phyloP scores from a whole-genome alignment of 2,329 filamentous ascomycete species.

The Celoporthe dispersa region DNA sequence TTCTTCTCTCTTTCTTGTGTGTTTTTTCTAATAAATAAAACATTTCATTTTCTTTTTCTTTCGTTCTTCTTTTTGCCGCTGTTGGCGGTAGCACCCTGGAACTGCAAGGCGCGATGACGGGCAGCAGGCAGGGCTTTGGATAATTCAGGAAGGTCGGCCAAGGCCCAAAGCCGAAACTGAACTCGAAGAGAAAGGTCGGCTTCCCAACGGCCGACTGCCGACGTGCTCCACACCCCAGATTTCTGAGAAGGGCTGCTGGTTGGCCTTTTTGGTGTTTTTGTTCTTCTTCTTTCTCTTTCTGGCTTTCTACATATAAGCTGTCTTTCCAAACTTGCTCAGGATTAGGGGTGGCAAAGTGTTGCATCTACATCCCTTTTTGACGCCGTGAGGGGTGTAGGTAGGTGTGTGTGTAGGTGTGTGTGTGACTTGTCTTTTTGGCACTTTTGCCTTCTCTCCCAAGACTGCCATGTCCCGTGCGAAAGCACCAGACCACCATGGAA shows the following conservation, averaged over 20 bases:
- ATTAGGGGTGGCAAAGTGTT: neutral
- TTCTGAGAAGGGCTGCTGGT: neutral
- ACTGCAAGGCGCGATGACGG: neutral
- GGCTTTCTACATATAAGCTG: too few relatives aligned
- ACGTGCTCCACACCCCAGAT: neutral
- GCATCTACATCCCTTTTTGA: neutral
- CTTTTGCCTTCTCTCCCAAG: neutral
- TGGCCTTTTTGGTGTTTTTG: neutral
- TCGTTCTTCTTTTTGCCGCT: neutral
- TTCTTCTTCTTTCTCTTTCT: neutral
- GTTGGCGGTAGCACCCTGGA: neutral
- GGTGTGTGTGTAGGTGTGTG: neutral
- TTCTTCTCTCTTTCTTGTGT: too few relatives aligned
- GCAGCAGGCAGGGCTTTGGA: neutral
- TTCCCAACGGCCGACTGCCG: conserved; percentile 2
- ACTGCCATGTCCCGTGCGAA: neutral
- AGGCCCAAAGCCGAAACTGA: neutral
- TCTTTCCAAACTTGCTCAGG: too few relatives aligned
- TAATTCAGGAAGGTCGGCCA: conserved; percentile 8
- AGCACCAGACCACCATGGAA: neutral
- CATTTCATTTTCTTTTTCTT: too few relatives aligned
- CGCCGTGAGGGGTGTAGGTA: neutral
- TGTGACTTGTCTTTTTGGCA: neutral
- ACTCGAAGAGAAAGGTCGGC: conserved; percentile 14
- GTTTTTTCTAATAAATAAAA: too few relatives aligned